Evolutionary conservation across 2,329 filamentous ascomycete genomes (phyloP).

Genomic region (Grosmannia penicillata): DNA sequence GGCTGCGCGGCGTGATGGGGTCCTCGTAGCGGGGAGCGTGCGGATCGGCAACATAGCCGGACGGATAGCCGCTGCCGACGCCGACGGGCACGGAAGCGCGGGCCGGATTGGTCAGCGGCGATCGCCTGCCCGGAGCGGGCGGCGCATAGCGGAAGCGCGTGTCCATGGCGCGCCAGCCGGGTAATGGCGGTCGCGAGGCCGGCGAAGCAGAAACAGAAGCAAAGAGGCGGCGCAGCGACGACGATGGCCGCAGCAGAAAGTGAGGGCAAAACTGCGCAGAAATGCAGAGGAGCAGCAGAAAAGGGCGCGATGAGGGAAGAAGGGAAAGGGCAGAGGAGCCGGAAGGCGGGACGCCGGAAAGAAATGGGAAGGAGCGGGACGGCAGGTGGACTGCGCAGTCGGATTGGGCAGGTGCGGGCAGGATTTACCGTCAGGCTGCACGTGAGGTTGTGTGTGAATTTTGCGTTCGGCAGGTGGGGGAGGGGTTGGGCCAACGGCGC

Average conservation of each 20-base stretch:
- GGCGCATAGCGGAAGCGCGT: constrained; percentile 10
- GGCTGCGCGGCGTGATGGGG: constrained; percentile 6
- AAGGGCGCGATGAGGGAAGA: too few relatives aligned
- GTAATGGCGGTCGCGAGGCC: not conserved
- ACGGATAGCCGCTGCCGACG: constrained; percentile 25
- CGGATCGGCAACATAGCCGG: constrained; percentile 32
- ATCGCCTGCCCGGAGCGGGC: constrained; percentile 22
- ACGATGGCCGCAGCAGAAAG: too few relatives aligned
- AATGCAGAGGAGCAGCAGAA: too few relatives aligned
- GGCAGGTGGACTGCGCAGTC: too few relatives aligned
- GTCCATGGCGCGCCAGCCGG: constrained; percentile 7
- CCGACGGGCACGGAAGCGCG: constrained; percentile 35
- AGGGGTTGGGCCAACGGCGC: constrained; percentile 5
- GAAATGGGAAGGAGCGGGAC: too few relatives aligned
- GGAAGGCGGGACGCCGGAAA: too few relatives aligned
- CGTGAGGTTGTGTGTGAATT: constrained; percentile 1
- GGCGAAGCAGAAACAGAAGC: not conserved
- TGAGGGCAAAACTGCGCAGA: too few relatives aligned
- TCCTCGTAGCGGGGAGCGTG: constrained; percentile 24
- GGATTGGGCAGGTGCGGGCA: too few relatives aligned
- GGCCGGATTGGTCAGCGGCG: constrained; percentile 28
- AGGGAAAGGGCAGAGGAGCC: too few relatives aligned
- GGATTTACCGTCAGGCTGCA: too few relatives aligned
- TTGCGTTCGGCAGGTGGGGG: constrained; percentile 9
- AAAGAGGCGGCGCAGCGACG: too few relatives aligned